A percentile compares a stretch with the other conserved stretches of the same genome.
phyloP scores from a whole-genome alignment of 1,284 basidiomycete genomes.

The Golubevia pallescens region DNA sequence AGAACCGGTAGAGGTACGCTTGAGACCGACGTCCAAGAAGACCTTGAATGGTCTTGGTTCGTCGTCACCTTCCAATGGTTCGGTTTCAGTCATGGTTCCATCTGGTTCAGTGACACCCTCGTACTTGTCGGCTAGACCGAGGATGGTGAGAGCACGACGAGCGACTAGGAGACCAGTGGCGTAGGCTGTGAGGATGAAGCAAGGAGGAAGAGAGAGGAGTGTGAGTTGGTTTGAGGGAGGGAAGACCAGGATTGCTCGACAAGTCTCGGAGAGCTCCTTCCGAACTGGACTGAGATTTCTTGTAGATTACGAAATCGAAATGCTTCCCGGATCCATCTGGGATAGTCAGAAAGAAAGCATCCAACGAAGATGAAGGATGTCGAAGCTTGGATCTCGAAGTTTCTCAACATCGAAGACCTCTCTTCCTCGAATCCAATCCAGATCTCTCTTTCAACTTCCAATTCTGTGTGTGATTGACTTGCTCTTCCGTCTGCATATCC shows the following conservation, averaged over 20 bases:
- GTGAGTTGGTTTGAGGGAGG: conserved; percentile 3
- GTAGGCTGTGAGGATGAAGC: conserved; percentile 72
- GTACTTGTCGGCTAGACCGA: conserved; percentile 98
- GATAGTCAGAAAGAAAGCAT: no score
- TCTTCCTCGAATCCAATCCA: no score
- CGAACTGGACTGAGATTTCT: no score
- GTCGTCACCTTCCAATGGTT: conserved; percentile 86
- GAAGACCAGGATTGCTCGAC: not conserved
- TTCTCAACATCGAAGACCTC: no score
- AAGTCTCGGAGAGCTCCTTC: no score
- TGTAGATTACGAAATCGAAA: no score
- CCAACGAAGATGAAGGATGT: no score
- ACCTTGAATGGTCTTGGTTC: conserved; percentile 97
- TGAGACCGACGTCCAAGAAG: conserved; percentile 98
- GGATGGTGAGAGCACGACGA: conserved; percentile 91
- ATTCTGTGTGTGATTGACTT: no score
- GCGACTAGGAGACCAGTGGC: conserved; percentile 95
- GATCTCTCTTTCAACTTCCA: no score
- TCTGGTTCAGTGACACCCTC: conserved; percentile 92
- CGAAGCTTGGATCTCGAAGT: no score
- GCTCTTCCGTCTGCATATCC: no score
- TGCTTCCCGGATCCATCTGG: no score
- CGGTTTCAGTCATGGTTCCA: conserved; percentile 81
- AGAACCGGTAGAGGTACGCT: conserved; percentile 95
- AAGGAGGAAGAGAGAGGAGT: not conserved